phyloP scores from a whole-genome alignment of 1,284 basidiomycete species.

The Coriolopsis trogii region DNA sequence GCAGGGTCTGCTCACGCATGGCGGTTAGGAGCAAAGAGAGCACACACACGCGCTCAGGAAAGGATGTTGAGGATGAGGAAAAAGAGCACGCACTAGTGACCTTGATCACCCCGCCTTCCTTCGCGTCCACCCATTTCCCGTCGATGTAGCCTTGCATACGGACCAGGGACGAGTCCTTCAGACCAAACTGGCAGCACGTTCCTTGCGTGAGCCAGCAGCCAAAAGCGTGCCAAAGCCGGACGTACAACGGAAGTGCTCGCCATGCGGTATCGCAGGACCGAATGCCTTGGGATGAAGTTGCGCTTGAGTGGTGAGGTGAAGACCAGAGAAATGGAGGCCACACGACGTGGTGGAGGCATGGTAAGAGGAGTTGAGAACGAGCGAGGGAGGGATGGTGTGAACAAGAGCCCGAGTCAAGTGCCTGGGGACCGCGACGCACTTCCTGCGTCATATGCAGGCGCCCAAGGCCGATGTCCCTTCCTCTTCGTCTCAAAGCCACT shows the following conservation, averaged over 20 bases:
- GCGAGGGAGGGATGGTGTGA: too few species aligned
- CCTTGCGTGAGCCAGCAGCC: background rate
- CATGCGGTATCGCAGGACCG: slow-evolving; percentile 28
- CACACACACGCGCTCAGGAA: too few species aligned
- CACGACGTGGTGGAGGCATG: slow-evolving; percentile 5
- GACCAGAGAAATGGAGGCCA: slow-evolving; percentile 6
- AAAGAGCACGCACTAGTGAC: slow-evolving; percentile 67
- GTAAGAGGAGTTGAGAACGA: background rate
- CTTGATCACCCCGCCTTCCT: slow-evolving; percentile 67
- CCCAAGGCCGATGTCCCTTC: too few species aligned
- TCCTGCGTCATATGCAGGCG: too few species aligned
- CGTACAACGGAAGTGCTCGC: slow-evolving; percentile 28
- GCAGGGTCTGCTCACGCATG: slow-evolving; percentile 69
- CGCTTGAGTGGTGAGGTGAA: slow-evolving; percentile 8
- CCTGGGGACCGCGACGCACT: too few species aligned
- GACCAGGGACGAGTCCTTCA: slow-evolving; percentile 78
- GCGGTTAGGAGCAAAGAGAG: background rate
- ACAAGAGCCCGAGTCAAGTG: too few species aligned
- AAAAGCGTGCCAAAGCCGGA: background rate
- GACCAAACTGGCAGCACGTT: slow-evolving; percentile 75
- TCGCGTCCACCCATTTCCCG: slow-evolving; percentile 84
- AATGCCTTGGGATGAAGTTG: slow-evolving; percentile 15
- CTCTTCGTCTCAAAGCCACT: too few species aligned
- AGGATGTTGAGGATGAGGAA: background rate
- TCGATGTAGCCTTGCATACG: slow-evolving; percentile 79